Evolutionary conservation across 1,139 yeast genomes (phyloP), one percentile per base, ranked within the genome.

Genomic region (Geotrichum bryndzae): DNA sequence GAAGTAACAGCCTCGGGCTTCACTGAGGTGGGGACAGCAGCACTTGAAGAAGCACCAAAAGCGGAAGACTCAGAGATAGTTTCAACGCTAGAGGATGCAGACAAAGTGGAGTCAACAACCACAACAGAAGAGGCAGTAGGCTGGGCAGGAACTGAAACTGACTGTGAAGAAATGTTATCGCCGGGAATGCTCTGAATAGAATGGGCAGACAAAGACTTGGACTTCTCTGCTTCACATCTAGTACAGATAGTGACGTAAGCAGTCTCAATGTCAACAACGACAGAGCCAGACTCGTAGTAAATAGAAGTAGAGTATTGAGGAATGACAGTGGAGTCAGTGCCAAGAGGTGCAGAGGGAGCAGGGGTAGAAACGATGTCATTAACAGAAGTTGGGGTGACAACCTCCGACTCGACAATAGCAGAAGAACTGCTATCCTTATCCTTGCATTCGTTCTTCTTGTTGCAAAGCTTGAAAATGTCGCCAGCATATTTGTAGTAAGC

Each of bases 291-390:
- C 10, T 18, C 46, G 51, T 51, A 56, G 55, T 51, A 51, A 33
- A 31, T 38, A 33, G 51, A 22, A 15, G 55, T 51, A 10, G 31
- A 15, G 55, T 51, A 51, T 23, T 48, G 27, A 48, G 52, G 31
- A 48, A 23, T 7, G 7, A n/a, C 48, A 33, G 48, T 13, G 22
- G 56, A 33, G n/a, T 38, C 29, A 35, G 48, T 33, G 31, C 33
- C 57, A 54, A 54, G 51, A 51, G 59, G 53, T 23, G 56, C 62
- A 18, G 62, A 38, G 27, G 65, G 62, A 38, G 61, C 56, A 27
- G 65, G 4, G 6, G 27, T 48, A 25, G 22, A n/a, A 8, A 8
- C 38, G 29, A 29, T 22, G 27, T 18, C 38, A 35, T 18, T 31
- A 4, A 25, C 3, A 5, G 5, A 22, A 11, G 23, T 29, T n/a